Conservation (phyloP, 2,329 filamentous ascomycete species). For the Neopestalotiopsis rosae region DNA sequence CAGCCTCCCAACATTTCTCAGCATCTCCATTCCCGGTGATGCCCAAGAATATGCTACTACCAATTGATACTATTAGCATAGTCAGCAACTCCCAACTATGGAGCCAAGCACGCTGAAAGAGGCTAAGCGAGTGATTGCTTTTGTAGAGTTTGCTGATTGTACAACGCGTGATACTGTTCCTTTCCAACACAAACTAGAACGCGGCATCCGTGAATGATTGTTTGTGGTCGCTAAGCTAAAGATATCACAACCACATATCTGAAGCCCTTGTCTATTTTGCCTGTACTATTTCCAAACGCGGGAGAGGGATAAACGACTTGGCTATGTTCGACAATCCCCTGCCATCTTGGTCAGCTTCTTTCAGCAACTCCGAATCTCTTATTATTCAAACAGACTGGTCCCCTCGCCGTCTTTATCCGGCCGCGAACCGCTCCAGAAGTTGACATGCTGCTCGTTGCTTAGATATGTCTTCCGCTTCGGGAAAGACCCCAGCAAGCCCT, state of each 20-base stretch:
- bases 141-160: background rate
- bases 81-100: background rate
- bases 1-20: background rate
- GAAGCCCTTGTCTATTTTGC: too few species aligned
- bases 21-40: background rate
- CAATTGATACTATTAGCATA: background rate
- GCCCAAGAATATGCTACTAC: background rate
- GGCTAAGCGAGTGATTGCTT: background rate
- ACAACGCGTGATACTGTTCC: background rate
- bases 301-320: too few species aligned
- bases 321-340: background rate
- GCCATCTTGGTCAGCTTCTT: background rate
- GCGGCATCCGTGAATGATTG: background rate
- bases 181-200: background rate
- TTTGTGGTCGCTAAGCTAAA: background rate
- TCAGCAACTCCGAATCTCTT: background rate
- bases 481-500: constrained; percentile 21
- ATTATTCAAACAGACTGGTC: background rate
- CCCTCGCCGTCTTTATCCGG: background rate
- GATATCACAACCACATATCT: background rate
- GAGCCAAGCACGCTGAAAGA: background rate
- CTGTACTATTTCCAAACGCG: too few species aligned
- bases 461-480: constrained; percentile 17
- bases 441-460: background rate
- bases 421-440: background rate